Conservation (phyloP, 371 early-diverging fungal species). For the Phascolomyces articulosus region DNA sequence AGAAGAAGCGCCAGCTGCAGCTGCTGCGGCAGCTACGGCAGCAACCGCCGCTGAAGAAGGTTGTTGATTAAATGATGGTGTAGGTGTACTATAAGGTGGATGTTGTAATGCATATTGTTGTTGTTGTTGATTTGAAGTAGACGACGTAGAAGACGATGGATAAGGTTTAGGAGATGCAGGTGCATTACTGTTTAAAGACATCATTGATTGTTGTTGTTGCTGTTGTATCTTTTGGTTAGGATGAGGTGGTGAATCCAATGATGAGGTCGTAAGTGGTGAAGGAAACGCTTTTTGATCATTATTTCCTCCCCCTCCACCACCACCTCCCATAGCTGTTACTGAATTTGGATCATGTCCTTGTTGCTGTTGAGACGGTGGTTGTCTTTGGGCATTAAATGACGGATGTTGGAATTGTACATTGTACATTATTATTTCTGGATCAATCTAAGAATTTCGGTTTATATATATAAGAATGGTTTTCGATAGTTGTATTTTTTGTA, state of each 20-base stretch:
- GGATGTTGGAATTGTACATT: slow-evolving; percentile 31
- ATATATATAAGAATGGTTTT: too few relatives aligned
- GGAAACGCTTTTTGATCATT: slow-evolving; percentile 31
- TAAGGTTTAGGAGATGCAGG: slow-evolving; percentile 23
- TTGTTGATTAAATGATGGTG: slow-evolving; percentile 14
- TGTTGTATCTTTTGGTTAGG: slow-evolving; percentile 11
- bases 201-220: background rate
- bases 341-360: background rate
- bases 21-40: slow-evolving; percentile 9
- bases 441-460: background rate
- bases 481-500: too few relatives aligned
- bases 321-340: slow-evolving; percentile 12
- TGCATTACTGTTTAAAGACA: slow-evolving; percentile 13
- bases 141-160: slow-evolving; percentile 13
- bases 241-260: slow-evolving; percentile 41
- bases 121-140: background rate
- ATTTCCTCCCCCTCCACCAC: slow-evolving; percentile 13
- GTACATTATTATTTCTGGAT: slow-evolving; percentile 2
- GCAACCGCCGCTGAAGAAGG: slow-evolving; percentile 8
- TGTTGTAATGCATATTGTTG: slow-evolving; percentile 13
- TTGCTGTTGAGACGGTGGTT: slow-evolving; percentile 17
- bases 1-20: background rate
- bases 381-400: slow-evolving; percentile 13
- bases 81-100: slow-evolving; percentile 16
- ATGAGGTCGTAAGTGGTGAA: slow-evolving; percentile 40